Evolutionary conservation across 2,329 filamentous ascomycete species (phyloP), one percentile per base, ranked within the genome.

Genomic region (Alternaria burnsii): DNA sequence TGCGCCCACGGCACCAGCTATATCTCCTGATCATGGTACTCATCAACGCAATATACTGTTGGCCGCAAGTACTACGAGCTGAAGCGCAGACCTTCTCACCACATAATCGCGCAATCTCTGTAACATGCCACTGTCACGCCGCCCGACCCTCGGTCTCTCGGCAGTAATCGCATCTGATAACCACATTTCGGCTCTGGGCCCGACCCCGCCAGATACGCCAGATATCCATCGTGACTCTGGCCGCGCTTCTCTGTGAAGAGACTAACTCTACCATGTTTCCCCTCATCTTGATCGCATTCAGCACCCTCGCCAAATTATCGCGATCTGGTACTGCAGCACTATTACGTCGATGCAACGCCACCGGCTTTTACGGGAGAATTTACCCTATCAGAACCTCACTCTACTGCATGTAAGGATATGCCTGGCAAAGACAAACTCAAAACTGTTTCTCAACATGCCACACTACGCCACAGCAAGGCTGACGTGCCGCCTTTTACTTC

Each of bases 131-230:
- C 38, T 41, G 50, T 58, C 20, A 36, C 54, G 36, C 36, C 26
- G 44, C 44, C 50, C 58, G 54, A 51, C 41, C 32, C 32, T 38
- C 53, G 57, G 52, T 22, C 24, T 26, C 52, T 59, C 46, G 52
- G 58, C 55, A 34, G 26, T 20, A 22, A 43, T 48, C 36, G 51
- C 61, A 63, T 63, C 61, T 63, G 61, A 63, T 63, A 63, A 63
- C 50, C 46, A 42, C 30, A 52, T 28, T 26, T 22, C 28, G 32
- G 22, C 20, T 36, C 34, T 40, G 44, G 22, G 32, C 32, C 32
- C 32, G 32, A 14, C 26, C 44, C 54, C 46, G 24, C 24, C 24
- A 26, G 24, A 26, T 26, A 26, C 52, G 28, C 41, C 41, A 24
- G 53, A n/a, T 40, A 48, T 16, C 12, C 47, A 30, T 28, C 20